A percentile compares a stretch with the other conserved stretches of the same genome.
These are phyloP conservation scores for Monascus ruber DNA, from an alignment of 2,329 filamentous ascomycete species.

Conservation along the genomic window DNA sequence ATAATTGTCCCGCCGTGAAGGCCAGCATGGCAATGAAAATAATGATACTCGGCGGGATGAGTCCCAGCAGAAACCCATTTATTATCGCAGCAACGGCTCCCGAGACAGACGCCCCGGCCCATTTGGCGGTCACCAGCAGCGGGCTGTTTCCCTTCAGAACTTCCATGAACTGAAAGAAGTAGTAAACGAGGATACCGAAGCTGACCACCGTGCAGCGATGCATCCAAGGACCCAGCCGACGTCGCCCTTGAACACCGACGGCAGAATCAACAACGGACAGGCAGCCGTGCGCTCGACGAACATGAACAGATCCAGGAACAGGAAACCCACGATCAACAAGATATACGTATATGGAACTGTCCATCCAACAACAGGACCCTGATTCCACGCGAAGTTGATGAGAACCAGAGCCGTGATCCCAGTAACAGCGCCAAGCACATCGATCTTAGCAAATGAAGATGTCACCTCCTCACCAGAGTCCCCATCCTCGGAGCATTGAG, in stretches of 20 bases:
- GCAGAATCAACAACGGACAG: constrained; percentile 46
- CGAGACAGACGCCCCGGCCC: constrained; percentile 14
- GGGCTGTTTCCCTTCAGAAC: constrained; percentile 20
- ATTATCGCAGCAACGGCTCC: constrained; percentile 21
- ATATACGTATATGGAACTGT: constrained; percentile 43
- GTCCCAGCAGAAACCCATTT: constrained; percentile 22
- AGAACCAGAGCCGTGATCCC: constrained; percentile 48
- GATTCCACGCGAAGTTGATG: constrained; percentile 58
- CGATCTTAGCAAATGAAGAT: constrained; percentile 17
- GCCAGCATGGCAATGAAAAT: constrained; percentile 26
- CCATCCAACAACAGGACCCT: constrained; percentile 52
- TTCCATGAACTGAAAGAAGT: constrained; percentile 41
- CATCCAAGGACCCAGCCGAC: constrained; percentile 46
- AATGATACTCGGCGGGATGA: constrained; percentile 18
- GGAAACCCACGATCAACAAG: constrained; percentile 45
- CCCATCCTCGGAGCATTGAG: neutral
- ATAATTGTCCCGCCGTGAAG: constrained; percentile 23
- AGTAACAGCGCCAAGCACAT: constrained; percentile 30
- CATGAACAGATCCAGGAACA: constrained; percentile 46
- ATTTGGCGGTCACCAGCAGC: constrained; percentile 18
- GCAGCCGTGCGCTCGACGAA: constrained; percentile 38
- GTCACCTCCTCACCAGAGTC: constrained; percentile 6
- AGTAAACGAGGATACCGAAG: constrained; percentile 45
- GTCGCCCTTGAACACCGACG: constrained; percentile 39
- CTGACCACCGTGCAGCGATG: constrained; percentile 44